Evolutionary conservation across 768 basidiomycete species (phyloP).

Genomic region (Dentipellis fragilis): DNA sequence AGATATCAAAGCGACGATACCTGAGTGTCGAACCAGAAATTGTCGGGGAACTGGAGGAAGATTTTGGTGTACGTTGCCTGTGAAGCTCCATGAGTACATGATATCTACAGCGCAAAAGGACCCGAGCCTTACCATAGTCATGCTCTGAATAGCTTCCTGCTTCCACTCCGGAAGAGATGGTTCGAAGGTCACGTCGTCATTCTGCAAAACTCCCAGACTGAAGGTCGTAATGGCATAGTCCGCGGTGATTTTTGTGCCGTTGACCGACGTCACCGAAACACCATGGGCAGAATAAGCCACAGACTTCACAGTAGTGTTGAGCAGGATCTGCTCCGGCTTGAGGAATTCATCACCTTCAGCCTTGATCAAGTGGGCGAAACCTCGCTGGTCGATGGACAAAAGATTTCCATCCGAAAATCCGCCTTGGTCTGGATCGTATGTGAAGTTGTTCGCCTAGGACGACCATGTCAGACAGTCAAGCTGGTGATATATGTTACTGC

Average conservation of each 20-base stretch:
- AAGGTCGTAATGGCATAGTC: slow-evolving; percentile 36
- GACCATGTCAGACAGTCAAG: not conserved
- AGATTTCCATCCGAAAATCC: slow-evolving; percentile 47
- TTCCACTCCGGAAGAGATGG: slow-evolving; percentile 52
- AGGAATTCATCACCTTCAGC: slow-evolving; percentile 48
- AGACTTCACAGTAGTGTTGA: slow-evolving; percentile 38
- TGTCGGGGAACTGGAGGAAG: slow-evolving; percentile 50
- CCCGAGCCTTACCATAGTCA: slow-evolving; percentile 39
- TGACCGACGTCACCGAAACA: slow-evolving; percentile 29
- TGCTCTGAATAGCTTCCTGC: slow-evolving; percentile 50
- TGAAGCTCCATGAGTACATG: not conserved
- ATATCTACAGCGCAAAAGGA: not conserved
- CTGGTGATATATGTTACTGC: not conserved
- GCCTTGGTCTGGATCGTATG: slow-evolving; percentile 36
- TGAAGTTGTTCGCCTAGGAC: slow-evolving; percentile 51
- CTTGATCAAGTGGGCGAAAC: slow-evolving; percentile 46
- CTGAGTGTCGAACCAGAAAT: slow-evolving; percentile 49
- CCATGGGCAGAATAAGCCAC: slow-evolving; percentile 33
- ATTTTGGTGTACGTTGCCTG: slow-evolving; percentile 58
- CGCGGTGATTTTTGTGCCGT: slow-evolving; percentile 20
- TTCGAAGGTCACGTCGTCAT: slow-evolving; percentile 45
- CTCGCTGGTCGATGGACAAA: slow-evolving; percentile 49
- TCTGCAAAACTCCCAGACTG: slow-evolving; percentile 34
- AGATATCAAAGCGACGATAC: slow-evolving; percentile 9
- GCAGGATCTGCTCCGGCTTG: slow-evolving; percentile 28